Percentiles rank a stretch among this genome's conserved stretches.
Evolutionary conservation across 2,329 filamentous ascomycete species (phyloP).

Genomic region (Didymella sp.): DNA sequence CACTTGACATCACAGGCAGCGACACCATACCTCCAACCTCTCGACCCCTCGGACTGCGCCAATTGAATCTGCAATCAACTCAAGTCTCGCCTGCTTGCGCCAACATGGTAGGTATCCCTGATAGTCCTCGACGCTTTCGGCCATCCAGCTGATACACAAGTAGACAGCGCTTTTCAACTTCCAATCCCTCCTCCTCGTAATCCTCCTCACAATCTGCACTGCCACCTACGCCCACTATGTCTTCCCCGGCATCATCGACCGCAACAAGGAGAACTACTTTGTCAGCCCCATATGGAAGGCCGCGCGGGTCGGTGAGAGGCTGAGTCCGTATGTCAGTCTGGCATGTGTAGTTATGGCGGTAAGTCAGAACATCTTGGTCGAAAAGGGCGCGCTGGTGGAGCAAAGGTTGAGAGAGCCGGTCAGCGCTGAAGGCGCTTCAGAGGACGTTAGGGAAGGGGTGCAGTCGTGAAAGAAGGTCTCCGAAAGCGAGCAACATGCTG

Average conservation of each 20-base stretch:
- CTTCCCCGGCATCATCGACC: slow-evolving; percentile 87
- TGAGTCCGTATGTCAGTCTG: slow-evolving; percentile 94
- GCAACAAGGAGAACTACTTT: slow-evolving; percentile 83
- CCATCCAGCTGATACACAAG: slow-evolving; percentile 1
- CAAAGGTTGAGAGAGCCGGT: neutral
- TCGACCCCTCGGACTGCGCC: neutral
- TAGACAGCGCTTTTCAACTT: slow-evolving; percentile 99
- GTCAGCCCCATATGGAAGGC: slow-evolving; percentile 96
- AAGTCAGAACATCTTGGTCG: slow-evolving; percentile 18
- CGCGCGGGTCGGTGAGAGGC: slow-evolving; percentile 86
- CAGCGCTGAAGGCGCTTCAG: neutral
- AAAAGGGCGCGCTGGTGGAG: too few relatives aligned
- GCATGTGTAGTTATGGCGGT: slow-evolving; percentile 96
- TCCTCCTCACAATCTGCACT: slow-evolving; percentile 95
- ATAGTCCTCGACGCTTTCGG: neutral
- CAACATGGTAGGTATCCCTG: slow-evolving; percentile 23
- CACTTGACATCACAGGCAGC: slow-evolving; percentile 3
- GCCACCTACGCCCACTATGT: slow-evolving; percentile 92
- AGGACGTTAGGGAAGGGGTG: neutral
- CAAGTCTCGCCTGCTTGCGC: neutral
- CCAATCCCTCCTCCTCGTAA: slow-evolving; percentile 91
- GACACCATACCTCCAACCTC: neutral
- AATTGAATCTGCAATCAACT: neutral
- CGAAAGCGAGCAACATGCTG: slow-evolving; percentile 1
- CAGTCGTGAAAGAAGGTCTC: neutral